phyloP scores from a whole-genome alignment of 2,329 filamentous ascomycete species.

The Epichloe scottii region DNA sequence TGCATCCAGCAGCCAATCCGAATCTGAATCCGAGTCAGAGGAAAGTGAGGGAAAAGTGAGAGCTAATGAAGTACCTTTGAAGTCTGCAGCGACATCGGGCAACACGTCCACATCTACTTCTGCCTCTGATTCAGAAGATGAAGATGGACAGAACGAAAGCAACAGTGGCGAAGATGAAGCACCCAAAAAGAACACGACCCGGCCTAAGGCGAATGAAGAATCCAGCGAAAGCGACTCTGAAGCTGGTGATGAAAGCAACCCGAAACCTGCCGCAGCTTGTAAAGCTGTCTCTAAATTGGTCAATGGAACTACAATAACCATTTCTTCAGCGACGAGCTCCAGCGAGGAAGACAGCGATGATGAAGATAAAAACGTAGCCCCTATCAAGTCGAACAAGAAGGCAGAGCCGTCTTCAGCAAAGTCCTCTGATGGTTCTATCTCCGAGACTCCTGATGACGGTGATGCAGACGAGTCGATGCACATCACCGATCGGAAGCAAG shows the following conservation, averaged over 20 bases:
- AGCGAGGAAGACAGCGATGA: slow-evolving; percentile 14
- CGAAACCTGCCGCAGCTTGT: slow-evolving; percentile 9
- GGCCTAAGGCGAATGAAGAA: background rate
- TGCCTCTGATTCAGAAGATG: slow-evolving; percentile 12
- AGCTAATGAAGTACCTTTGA: slow-evolving; percentile 1
- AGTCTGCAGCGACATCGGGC: background rate
- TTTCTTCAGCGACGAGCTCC: slow-evolving; percentile 10
- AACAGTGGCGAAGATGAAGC: slow-evolving; percentile 8
- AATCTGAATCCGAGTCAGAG: slow-evolving; percentile 9
- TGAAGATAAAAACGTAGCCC: slow-evolving; percentile 7
- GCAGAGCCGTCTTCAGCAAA: background rate
- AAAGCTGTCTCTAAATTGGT: slow-evolving; percentile 7
- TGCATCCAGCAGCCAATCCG: slow-evolving; percentile 18
- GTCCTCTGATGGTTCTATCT: slow-evolving; percentile 4
- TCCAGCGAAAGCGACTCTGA: slow-evolving; percentile 14
- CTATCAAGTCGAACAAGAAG: background rate
- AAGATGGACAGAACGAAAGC: slow-evolving; percentile 1
- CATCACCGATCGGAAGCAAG: slow-evolving; percentile 19
- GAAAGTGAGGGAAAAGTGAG: slow-evolving; percentile 10
- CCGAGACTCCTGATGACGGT: slow-evolving; percentile 14
- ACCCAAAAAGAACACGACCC: slow-evolving; percentile 7
- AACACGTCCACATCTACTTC: slow-evolving; percentile 11
- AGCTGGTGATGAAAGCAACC: background rate
- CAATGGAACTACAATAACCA: slow-evolving; percentile 10
- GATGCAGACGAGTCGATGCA: slow-evolving; percentile 28